phyloP scores from a whole-genome alignment of 2,329 filamentous ascomycete genomes.

The Xylaria hypoxylon region DNA sequence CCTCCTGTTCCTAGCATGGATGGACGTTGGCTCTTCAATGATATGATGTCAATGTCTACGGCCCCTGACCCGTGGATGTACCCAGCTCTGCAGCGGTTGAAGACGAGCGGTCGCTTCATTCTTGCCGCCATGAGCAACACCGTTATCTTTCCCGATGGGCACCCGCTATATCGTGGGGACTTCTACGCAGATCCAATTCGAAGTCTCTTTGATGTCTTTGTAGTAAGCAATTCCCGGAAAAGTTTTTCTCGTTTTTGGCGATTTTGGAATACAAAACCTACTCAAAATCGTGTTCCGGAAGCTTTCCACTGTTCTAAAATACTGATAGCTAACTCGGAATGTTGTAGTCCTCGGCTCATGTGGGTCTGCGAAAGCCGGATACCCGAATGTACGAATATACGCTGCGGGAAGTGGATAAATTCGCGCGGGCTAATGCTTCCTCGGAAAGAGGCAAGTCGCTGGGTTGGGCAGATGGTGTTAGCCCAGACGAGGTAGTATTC shows the following conservation, averaged over 20 bases:
- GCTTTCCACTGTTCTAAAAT: neutral
- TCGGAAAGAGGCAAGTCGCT: conserved; percentile 54
- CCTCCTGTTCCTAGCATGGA: conserved; percentile 80
- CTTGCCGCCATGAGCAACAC: conserved; percentile 92
- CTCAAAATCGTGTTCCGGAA: neutral
- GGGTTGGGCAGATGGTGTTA: conserved; percentile 65
- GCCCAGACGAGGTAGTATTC: conserved; percentile 80
- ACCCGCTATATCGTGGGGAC: conserved; percentile 71
- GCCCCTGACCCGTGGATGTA: conserved; percentile 87
- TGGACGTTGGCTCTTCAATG: conserved; percentile 83
- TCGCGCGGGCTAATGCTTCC: conserved; percentile 64
- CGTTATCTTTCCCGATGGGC: conserved; percentile 81
- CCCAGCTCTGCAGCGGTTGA: conserved; percentile 79
- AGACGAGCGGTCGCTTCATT: conserved; percentile 72
- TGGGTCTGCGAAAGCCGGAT: conserved; percentile 89
- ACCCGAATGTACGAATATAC: conserved; percentile 82
- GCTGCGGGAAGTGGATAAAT: conserved; percentile 72
- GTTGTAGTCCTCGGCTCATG: conserved; percentile 76
- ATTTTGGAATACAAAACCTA: neutral
- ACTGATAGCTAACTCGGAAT: conserved; percentile 5
- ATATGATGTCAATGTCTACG: conserved; percentile 84
- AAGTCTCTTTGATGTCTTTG: conserved; percentile 83
- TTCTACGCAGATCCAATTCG: conserved; percentile 68
- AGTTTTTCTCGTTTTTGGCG: neutral
- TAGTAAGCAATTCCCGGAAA: conserved; percentile 53